phyloP scores from a whole-genome alignment of 2,329 filamentous ascomycete genomes.

The Colletotrichum sp. region DNA sequence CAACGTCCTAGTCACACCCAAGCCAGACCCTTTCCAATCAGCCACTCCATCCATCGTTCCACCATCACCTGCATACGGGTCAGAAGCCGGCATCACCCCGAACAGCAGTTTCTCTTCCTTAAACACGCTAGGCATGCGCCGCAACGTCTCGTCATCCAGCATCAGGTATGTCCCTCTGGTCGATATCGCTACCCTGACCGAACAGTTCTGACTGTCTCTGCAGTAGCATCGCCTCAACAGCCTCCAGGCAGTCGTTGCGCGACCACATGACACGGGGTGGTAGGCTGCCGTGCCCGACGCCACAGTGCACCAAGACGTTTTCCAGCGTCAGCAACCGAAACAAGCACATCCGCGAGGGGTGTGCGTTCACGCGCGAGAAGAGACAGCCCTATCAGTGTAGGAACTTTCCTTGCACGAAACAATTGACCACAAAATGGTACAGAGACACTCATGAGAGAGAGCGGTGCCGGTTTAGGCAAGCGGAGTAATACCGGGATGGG shows the following conservation, averaged over 20 bases:
- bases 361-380: constrained; percentile 25
- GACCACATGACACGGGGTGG: neutral
- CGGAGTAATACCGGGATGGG: neutral
- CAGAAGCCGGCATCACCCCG: neutral
- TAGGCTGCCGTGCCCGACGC: constrained; percentile 21
- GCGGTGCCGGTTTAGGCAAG: constrained; percentile 27
- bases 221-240: neutral
- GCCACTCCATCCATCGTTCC: neutral
- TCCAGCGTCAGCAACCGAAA: constrained; percentile 35
- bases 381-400: constrained; percentile 27
- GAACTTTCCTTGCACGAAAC: constrained; percentile 27
- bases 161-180: neutral
- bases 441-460: constrained; percentile 29
- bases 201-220: neutral
- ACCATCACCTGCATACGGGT: neutral
- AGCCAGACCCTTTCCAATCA: neutral
- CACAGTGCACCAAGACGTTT: constrained; percentile 31
- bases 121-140: neutral
- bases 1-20: neutral
- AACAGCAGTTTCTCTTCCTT: constrained; percentile 10
- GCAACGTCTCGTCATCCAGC: constrained; percentile 4
- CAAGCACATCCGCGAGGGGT: constrained; percentile 35
- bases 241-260: neutral
- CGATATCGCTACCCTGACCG: neutral
- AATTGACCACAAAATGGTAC: constrained; percentile 34